A percentile compares a stretch with the other conserved stretches of the same genome.
phyloP scores from a whole-genome alignment of 2,329 filamentous ascomycete genomes.

The Neopestalotiopsis sp. region DNA sequence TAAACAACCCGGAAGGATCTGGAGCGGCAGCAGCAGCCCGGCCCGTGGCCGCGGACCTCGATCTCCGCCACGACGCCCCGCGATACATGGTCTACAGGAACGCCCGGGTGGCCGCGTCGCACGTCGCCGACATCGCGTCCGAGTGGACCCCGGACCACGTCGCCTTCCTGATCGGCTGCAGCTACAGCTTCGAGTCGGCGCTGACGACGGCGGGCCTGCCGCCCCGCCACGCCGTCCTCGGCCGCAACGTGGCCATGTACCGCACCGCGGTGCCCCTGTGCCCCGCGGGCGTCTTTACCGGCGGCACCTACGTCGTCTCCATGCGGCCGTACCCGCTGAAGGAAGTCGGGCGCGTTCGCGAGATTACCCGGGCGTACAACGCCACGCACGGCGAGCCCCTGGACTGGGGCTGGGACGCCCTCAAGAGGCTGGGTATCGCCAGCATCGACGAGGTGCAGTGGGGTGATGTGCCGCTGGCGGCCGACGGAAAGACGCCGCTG shows the following conservation, averaged over 20 bases:
- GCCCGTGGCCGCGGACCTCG: slow-evolving; percentile 44
- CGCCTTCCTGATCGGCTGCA: slow-evolving; percentile 68
- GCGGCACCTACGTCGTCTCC: slow-evolving; percentile 62
- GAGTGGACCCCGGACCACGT: slow-evolving; percentile 65
- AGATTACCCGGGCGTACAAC: slow-evolving; percentile 59
- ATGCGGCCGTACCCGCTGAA: slow-evolving; percentile 63
- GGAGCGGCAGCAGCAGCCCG: not conserved
- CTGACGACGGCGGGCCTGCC: slow-evolving; percentile 55
- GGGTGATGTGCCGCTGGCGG: slow-evolving; percentile 54
- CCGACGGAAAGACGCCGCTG: slow-evolving; percentile 43
- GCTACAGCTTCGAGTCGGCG: slow-evolving; percentile 67
- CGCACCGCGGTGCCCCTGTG: slow-evolving; percentile 60
- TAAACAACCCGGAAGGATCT: slow-evolving; percentile 17
- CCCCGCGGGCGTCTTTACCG: slow-evolving; percentile 63
- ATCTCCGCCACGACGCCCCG: slow-evolving; percentile 64
- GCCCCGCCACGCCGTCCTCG: slow-evolving; percentile 54
- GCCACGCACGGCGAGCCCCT: slow-evolving; percentile 69
- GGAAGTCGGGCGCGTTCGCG: slow-evolving; percentile 58
- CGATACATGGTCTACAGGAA: slow-evolving; percentile 64
- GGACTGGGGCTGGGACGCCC: slow-evolving; percentile 68
- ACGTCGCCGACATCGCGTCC: slow-evolving; percentile 48
- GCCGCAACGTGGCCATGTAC: slow-evolving; percentile 67
- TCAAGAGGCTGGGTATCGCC: slow-evolving; percentile 56
- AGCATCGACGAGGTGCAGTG: slow-evolving; percentile 61
- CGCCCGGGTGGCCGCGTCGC: slow-evolving; percentile 44